These are phyloP conservation scores for Porphyrellus cyaneotinctus DNA, from an alignment of 768 basidiomycete species.

Conservation along the genomic window DNA sequence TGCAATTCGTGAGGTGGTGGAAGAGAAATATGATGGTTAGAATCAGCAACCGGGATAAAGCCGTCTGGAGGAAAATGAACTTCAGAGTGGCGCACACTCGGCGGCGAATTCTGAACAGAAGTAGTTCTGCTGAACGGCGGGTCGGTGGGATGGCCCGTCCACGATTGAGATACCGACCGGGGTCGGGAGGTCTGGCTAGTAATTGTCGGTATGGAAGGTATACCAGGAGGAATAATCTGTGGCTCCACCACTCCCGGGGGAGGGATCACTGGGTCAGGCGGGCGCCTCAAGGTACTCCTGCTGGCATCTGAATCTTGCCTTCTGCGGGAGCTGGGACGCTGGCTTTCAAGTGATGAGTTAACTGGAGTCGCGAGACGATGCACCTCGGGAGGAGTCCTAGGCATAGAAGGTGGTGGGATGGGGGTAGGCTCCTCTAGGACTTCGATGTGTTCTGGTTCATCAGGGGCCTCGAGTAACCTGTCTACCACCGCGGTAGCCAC, in stretches of 20 bases:
- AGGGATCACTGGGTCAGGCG: slow-evolving; percentile 9
- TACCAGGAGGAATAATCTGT: slow-evolving; percentile 9
- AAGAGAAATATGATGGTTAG: slow-evolving; percentile 39
- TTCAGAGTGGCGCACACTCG: slow-evolving; percentile 11
- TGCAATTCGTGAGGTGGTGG: slow-evolving; percentile 50
- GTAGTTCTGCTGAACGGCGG: slow-evolving; percentile 13
- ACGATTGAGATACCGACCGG: slow-evolving; percentile 15
- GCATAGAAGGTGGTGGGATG: slow-evolving; percentile 10
- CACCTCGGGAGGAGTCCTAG: slow-evolving; percentile 24
- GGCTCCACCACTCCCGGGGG: slow-evolving; percentile 10
- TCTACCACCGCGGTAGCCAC: slow-evolving; percentile 19
- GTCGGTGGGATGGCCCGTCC: slow-evolving; percentile 13
- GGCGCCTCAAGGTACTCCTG: slow-evolving; percentile 13
- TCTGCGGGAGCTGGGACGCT: slow-evolving; percentile 16
- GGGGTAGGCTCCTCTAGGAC: slow-evolving; percentile 13
- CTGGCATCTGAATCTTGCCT: slow-evolving; percentile 16
- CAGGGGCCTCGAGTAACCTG: slow-evolving; percentile 22
- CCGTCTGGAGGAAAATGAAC: slow-evolving; percentile 43
- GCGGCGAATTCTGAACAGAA: slow-evolving; percentile 21
- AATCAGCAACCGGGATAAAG: slow-evolving; percentile 44
- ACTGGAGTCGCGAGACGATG: slow-evolving; percentile 20
- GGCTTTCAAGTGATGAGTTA: slow-evolving; percentile 18
- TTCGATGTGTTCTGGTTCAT: slow-evolving; percentile 24
- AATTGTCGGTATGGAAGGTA: slow-evolving; percentile 6
- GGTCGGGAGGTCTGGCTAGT: slow-evolving; percentile 17